Evolutionary conservation across 2,329 filamentous ascomycete species (phyloP).

Genomic region (Paecilomyces niveus): DNA sequence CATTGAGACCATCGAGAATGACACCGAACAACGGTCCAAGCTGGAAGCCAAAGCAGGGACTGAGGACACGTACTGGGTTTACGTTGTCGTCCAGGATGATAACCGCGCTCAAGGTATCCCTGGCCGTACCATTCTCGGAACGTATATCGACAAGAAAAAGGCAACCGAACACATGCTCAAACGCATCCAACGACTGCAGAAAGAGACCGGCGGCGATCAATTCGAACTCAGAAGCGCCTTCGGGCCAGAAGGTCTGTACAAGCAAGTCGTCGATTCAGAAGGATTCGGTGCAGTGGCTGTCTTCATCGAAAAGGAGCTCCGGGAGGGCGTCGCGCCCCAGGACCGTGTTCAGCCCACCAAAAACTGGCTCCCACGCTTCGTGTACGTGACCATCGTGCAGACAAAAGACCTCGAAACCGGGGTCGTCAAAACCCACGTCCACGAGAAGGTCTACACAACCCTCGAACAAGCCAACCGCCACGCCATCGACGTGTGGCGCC

Average conservation of each 20-base stretch:
- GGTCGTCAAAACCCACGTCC: background rate
- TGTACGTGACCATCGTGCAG: background rate
- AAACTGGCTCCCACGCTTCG: background rate
- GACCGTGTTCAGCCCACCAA: background rate
- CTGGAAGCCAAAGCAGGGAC: background rate
- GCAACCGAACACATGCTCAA: background rate
- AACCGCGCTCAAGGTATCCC: background rate
- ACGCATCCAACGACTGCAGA: background rate
- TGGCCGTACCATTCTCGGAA: background rate
- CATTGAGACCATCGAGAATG: background rate
- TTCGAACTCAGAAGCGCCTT: background rate
- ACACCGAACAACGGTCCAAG: background rate
- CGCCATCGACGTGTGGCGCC: conserved; percentile 8
- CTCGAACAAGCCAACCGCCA: conserved; percentile 12
- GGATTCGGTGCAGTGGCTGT: background rate
- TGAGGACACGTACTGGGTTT: background rate
- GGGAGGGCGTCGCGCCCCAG: background rate
- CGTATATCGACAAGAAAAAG: background rate
- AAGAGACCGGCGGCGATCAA: background rate
- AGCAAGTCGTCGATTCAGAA: background rate
- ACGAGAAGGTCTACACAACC: conserved; percentile 6
- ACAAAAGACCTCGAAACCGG: background rate
- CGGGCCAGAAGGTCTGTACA: background rate
- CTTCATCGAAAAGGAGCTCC: background rate
- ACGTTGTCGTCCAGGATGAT: background rate